phyloP scores from a whole-genome alignment of 176 grass and related monocot genomes.

The Panicum miliaceum region DNA sequence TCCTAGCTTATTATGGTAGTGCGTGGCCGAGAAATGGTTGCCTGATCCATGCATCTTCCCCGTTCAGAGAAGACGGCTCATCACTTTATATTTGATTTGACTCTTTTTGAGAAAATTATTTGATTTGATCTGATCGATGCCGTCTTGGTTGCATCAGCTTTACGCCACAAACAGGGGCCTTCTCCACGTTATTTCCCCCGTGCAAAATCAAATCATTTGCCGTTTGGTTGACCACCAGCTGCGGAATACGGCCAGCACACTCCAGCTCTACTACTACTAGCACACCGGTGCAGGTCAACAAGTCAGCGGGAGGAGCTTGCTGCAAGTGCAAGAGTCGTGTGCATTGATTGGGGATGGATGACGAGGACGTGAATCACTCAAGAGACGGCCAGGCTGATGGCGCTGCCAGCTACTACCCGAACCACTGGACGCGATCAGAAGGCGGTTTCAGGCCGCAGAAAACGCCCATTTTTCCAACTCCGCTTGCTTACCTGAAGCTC shows the following conservation, averaged over 20 bases:
- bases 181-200: background rate
- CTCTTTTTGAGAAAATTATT: background rate
- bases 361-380: background rate
- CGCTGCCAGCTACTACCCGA: background rate
- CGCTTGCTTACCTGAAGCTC: background rate
- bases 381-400: background rate
- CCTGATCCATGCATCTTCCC: background rate
- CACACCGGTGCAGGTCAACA: background rate
- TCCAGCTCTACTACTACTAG: background rate
- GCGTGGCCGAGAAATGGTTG: background rate
- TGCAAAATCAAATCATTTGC: background rate
- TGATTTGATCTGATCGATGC: background rate
- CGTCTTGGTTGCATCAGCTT: constrained; percentile 9
- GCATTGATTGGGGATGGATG: background rate
- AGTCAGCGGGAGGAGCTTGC: constrained; percentile 7
- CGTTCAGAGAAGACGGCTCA: constrained; percentile 14
- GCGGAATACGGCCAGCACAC: background rate
- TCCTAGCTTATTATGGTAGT: background rate
- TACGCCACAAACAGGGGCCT: background rate
- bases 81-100: background rate
- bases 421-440: background rate
- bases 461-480: background rate
- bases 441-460: background rate
- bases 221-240: background rate
- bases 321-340: background rate